Percentiles rank a stretch among this genome's conserved stretches.
phyloP scores from a whole-genome alignment of 768 basidiomycete genomes.

The Boletus subcaerulescens region DNA sequence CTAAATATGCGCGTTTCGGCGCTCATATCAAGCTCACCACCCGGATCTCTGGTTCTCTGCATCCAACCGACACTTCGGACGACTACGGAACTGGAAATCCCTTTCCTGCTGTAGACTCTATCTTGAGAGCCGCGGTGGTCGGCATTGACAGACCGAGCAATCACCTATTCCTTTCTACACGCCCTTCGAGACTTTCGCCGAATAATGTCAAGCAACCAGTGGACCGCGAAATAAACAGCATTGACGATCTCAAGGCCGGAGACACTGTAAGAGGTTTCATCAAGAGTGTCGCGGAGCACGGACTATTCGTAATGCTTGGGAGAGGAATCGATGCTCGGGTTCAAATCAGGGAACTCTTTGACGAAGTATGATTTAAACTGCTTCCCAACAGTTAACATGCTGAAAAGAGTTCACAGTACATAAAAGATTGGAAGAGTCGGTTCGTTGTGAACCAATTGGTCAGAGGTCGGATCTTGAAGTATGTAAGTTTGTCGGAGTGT shows the following conservation, averaged over 20 bases:
- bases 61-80: slow-evolving; percentile 80
- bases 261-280: slow-evolving; percentile 83
- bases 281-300: slow-evolving; percentile 82
- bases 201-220: slow-evolving; percentile 46
- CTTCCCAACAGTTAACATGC: background rate
- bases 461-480: slow-evolving; percentile 82
- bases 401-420: slow-evolving; percentile 52
- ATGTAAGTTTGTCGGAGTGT: slow-evolving; percentile 12
- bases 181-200: slow-evolving; percentile 65
- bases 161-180: slow-evolving; percentile 76
- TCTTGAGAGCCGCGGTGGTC: slow-evolving; percentile 71
- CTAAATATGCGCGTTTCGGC: slow-evolving; percentile 67
- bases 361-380: slow-evolving; percentile 50
- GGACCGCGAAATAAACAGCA: slow-evolving; percentile 64
- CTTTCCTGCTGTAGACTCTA: slow-evolving; percentile 60
- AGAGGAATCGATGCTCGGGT: slow-evolving; percentile 85
- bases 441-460: slow-evolving; percentile 83
- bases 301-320: slow-evolving; percentile 85
- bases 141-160: slow-evolving; percentile 62
- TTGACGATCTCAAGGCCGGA: slow-evolving; percentile 67
- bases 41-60: slow-evolving; percentile 70
- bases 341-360: slow-evolving; percentile 91
- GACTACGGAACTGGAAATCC: slow-evolving; percentile 60
- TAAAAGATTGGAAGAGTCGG: slow-evolving; percentile 91
- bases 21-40: slow-evolving; percentile 73